Evolutionary conservation across 257 asterid genomes (phyloP).

Genomic region (Ophiorrhiza pumila): DNA sequence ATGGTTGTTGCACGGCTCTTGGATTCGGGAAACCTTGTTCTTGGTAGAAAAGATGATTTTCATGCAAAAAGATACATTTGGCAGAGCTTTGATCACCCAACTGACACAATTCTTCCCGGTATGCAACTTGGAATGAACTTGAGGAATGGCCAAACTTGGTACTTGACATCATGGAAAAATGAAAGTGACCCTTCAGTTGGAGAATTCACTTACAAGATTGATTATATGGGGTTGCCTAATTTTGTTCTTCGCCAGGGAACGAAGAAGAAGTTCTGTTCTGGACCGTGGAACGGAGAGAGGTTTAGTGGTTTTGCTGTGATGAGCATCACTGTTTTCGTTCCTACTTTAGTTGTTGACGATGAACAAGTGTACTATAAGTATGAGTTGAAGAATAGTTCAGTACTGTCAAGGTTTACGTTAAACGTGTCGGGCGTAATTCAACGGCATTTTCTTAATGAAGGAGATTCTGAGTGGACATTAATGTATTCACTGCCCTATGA

Average conservation of each 20-base stretch:
- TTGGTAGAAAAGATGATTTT: neutral
- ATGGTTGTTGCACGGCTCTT: conserved; percentile 22
- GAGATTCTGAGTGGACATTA: conserved; percentile 7
- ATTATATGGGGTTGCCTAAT: conserved; percentile 25
- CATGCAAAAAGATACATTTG: neutral
- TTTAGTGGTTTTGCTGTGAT: neutral
- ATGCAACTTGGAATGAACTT: conserved; percentile 19
- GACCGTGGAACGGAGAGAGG: conserved; percentile 2
- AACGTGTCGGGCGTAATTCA: neutral
- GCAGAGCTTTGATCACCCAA: conserved; percentile 34
- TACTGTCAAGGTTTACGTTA: neutral
- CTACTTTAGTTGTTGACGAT: neutral
- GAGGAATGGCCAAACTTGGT: conserved; percentile 11
- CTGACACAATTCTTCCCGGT: conserved; percentile 23
- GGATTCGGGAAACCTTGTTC: conserved; percentile 29
- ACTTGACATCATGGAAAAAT: conserved; percentile 24
- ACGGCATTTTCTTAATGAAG: neutral
- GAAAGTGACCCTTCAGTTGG: conserved; percentile 28
- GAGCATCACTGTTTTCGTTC: neutral
- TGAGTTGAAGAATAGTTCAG: neutral
- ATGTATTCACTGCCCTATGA: conserved; percentile 8
- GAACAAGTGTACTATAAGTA: neutral
- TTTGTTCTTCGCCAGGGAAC: conserved; percentile 18
- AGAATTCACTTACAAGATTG: conserved; percentile 17
- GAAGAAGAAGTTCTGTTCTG: neutral